Evolutionary conservation across 768 basidiomycete species (phyloP), one percentile per base, ranked within the genome.

Genomic region (Pleurotus pulmonarius): DNA sequence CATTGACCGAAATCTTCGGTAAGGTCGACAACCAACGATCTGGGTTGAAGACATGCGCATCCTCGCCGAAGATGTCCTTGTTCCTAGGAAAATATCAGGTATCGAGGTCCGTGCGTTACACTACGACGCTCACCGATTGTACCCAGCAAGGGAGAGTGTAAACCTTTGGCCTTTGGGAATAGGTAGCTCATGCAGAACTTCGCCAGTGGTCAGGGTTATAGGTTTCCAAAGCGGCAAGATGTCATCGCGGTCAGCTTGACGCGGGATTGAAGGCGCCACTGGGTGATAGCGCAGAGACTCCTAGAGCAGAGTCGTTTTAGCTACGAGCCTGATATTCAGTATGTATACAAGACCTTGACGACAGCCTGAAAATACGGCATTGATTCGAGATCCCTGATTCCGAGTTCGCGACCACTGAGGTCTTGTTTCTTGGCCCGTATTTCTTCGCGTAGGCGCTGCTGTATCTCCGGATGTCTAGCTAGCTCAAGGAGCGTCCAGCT

Each of bases 401-500:
- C 75, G 46, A 82, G 75, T 51, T 78, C 76, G 34, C 67, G 63
- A 48, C 64, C 73, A 49, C 68, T 75, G 46, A 20, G 5, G 13
- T 44, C 25, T 16, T 29, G 54, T 55, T 76, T 65, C 62, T 69
- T 72, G 22, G 79, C 67, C 63, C 68, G 67, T 40, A 87, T 77
- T 70, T 92, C 90, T 0, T 70, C 65, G 15, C 91, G 80, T 38
- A 92, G 78, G 56, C 73, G 76, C 2, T 69, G 71, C 68, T 93
- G 90, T 5, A 83, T 67, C 6, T 81, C 72, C 0, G 81, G 82
- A 59, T 83, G 72, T 29, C 74, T 77, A 8, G 85, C 78, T 26
- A 93, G 75, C 58, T 86, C 83, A 52, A 86, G 73, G 11, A 90
- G 67, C 5, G 79, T 75, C 84, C 86, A 92, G 52, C 73, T 74